These are phyloP conservation scores for Trichoderma sp. DNA, from an alignment of 2,329 filamentous ascomycete species.

Conservation along the genomic window DNA sequence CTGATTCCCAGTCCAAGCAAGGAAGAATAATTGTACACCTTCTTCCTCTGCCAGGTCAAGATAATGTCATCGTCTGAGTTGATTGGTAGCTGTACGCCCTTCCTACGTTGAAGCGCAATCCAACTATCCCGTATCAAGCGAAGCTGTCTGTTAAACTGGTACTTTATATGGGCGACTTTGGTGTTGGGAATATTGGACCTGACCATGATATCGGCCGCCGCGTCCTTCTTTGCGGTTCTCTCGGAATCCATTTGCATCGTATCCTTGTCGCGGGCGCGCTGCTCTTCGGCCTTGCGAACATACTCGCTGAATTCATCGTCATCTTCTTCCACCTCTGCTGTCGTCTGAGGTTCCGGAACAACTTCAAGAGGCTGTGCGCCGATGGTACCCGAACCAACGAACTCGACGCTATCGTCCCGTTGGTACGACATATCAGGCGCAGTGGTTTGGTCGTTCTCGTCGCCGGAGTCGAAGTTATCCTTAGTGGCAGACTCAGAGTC, in stretches of 20 bases:
- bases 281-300: conserved; percentile 40
- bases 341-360: neutral
- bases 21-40: conserved; percentile 73
- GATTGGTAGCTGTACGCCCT: conserved; percentile 33
- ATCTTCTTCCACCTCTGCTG: neutral
- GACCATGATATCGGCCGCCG: conserved; percentile 43
- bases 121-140: conserved; percentile 66
- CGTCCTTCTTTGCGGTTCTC: conserved; percentile 27
- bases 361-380: neutral
- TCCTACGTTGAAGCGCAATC: conserved; percentile 58
- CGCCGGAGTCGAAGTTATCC: neutral
- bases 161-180: conserved; percentile 54
- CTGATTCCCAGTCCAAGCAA: conserved; percentile 64
- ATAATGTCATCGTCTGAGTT: conserved; percentile 57
- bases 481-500: conserved; percentile 12
- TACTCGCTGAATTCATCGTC: conserved; percentile 45
- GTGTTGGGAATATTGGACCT: conserved; percentile 62
- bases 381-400: conserved; percentile 23
- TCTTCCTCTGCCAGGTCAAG: conserved; percentile 73
- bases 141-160: conserved; percentile 65
- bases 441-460: conserved; percentile 17
- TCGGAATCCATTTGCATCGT: conserved; percentile 21
- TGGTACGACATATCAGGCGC: conserved; percentile 6
- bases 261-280: conserved; percentile 30
- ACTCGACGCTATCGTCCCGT: conserved; percentile 27